A percentile compares a stretch with the other conserved stretches of the same genome.
Conservation (phyloP, 495 filamentous ascomycete genomes). For the Tuber brumale region DNA sequence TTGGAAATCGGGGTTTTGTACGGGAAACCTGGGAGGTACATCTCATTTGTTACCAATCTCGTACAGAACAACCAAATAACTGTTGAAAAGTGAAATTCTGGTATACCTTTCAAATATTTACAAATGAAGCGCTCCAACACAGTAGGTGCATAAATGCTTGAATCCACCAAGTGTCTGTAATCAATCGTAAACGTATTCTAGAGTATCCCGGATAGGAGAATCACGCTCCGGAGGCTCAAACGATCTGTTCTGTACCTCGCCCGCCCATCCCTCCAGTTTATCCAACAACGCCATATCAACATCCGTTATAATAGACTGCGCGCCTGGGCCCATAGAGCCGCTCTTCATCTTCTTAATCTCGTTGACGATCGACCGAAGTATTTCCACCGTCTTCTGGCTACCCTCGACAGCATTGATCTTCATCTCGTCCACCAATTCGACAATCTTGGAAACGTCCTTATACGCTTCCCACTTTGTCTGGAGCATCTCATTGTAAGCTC, state of each 20-base stretch:
- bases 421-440: slow-evolving; percentile 58
- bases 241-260: neutral
- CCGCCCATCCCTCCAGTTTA: neutral
- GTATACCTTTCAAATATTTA: neutral
- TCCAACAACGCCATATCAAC: slow-evolving; percentile 10
- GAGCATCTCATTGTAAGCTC: slow-evolving; percentile 59
- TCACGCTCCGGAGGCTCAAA: neutral
- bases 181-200: neutral
- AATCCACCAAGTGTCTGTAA: neutral
- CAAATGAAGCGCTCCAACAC: neutral
- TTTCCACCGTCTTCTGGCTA: slow-evolving; percentile 46
- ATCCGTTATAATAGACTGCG: slow-evolving; percentile 18
- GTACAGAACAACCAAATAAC: neutral
- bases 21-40: neutral
- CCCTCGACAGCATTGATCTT: slow-evolving; percentile 53
- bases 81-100: neutral
- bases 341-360: slow-evolving; percentile 18
- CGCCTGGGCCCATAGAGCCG: neutral
- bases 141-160: neutral
- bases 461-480: slow-evolving; percentile 52
- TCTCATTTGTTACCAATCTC: neutral
- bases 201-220: neutral
- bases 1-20: too few relatives aligned
- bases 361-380: slow-evolving; percentile 43
- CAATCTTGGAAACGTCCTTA: slow-evolving; percentile 50